Evolutionary conservation across 306 rosid species (phyloP).

Genomic region (Gillenia trifoliata): DNA sequence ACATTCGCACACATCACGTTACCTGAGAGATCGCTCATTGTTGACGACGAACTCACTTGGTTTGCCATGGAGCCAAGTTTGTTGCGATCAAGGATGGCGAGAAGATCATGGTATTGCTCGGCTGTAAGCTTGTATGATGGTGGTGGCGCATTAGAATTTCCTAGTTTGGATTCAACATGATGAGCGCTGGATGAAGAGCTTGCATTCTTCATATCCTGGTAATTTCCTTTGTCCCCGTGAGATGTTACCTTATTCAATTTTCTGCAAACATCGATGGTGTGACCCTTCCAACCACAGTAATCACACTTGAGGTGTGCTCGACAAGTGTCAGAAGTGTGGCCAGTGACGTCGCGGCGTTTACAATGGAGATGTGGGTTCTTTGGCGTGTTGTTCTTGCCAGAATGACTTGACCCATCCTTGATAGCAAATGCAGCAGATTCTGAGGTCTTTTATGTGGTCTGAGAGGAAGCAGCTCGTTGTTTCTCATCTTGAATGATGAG

Average conservation of each 20-base stretch:
- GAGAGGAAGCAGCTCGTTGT: neutral
- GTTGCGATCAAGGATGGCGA: neutral
- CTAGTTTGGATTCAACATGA: neutral
- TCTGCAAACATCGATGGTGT: neutral
- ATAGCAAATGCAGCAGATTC: neutral
- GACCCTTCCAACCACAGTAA: neutral
- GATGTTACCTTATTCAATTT: neutral
- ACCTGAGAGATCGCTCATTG: neutral
- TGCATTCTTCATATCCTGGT: neutral
- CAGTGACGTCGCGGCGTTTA: too few species aligned
- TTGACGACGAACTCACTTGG: neutral
- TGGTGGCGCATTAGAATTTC: neutral
- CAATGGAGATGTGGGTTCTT: neutral
- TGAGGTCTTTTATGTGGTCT: too few species aligned
- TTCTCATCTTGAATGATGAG: neutral
- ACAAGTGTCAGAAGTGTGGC: neutral
- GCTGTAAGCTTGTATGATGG: neutral
- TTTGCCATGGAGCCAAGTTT: too few species aligned
- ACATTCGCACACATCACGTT: neutral
- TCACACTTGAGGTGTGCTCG: neutral
- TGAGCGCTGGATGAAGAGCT: neutral
- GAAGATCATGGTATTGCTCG: neutral
- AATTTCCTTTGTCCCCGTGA: fast-evolving
- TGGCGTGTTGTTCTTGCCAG: neutral
- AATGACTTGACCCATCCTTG: neutral